Percentiles rank a stretch among this genome's conserved stretches.
phyloP scores from a whole-genome alignment of 2,329 filamentous ascomycete species.

The Ascochyta rabiei region DNA sequence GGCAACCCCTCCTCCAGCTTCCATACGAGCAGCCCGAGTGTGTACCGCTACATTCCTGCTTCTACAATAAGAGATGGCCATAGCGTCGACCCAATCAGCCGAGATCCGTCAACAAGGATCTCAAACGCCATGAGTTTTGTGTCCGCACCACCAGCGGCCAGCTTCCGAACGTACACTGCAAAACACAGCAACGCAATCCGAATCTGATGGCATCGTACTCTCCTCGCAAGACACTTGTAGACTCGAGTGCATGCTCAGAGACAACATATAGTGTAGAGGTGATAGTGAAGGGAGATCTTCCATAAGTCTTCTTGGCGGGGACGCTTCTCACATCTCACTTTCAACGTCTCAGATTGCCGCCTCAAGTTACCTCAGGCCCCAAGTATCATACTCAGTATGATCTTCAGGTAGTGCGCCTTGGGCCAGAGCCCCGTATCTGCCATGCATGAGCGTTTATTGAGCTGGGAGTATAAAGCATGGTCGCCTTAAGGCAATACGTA shows the following conservation, averaged over 20 bases:
- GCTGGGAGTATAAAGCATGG: neutral
- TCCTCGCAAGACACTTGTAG: neutral
- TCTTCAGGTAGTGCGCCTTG: neutral
- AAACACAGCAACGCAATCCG: neutral
- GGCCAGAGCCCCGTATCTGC: neutral
- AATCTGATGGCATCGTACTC: too few species aligned
- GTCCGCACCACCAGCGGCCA: neutral
- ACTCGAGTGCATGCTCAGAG: neutral
- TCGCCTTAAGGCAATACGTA: neutral
- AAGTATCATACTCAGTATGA: neutral
- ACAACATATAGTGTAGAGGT: neutral
- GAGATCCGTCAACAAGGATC: neutral
- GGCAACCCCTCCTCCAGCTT: too few species aligned
- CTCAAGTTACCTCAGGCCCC: neutral
- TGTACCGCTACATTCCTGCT: neutral
- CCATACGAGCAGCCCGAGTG: neutral
- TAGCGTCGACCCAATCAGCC: neutral
- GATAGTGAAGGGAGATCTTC: too few species aligned
- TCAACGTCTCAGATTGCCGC: neutral
- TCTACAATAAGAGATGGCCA: neutral
- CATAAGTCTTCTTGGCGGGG: too few species aligned
- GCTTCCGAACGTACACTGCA: neutral
- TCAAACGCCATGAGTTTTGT: neutral
- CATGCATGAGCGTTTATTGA: neutral
- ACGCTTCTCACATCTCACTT: neutral